phyloP scores from a whole-genome alignment of 805 yeast genomes.

The Ogataea saltuana region DNA sequence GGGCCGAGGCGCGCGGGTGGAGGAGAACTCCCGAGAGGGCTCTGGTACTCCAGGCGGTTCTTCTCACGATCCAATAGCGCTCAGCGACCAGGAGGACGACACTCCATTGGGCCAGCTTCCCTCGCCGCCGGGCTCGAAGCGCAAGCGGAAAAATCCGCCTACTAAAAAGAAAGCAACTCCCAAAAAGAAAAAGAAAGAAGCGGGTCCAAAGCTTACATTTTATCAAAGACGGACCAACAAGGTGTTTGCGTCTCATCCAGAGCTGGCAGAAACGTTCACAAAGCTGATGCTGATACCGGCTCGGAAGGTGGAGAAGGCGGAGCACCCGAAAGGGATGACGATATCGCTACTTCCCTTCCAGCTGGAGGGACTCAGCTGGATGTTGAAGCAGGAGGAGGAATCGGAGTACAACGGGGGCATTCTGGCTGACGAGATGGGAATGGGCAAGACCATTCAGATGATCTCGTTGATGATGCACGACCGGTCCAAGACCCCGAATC shows the following conservation, averaged over 20 bases:
- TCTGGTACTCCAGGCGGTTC: conserved; percentile 19
- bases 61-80: conserved; percentile 15
- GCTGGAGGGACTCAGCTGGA: conserved; percentile 91
- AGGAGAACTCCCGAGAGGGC: too few species aligned
- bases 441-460: conserved; percentile 98
- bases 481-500: conserved; percentile 63
- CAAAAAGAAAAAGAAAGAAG: conserved; percentile 18
- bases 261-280: conserved; percentile 69
- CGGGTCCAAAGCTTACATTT: conserved; percentile 54
- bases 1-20: too few species aligned
- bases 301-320: conserved; percentile 55
- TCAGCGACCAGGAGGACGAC: conserved; percentile 22
- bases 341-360: conserved; percentile 84
- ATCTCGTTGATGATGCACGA: conserved; percentile 83
- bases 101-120: conserved; percentile 16
- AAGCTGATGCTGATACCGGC: conserved; percentile 50
- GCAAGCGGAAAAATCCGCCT: conserved; percentile 11
- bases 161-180: conserved; percentile 27
- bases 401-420: conserved; percentile 84
- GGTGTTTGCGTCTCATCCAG: conserved; percentile 77
- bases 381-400: conserved; percentile 80
- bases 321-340: conserved; percentile 78
- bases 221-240: conserved; percentile 68
- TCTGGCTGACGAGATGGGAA: conserved; percentile 98
- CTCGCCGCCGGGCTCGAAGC: conserved; percentile 9